Evolutionary conservation across 2,329 filamentous ascomycete species (phyloP), one percentile per base, ranked within the genome.

Genomic region (Sporothrix euskadiensis): DNA sequence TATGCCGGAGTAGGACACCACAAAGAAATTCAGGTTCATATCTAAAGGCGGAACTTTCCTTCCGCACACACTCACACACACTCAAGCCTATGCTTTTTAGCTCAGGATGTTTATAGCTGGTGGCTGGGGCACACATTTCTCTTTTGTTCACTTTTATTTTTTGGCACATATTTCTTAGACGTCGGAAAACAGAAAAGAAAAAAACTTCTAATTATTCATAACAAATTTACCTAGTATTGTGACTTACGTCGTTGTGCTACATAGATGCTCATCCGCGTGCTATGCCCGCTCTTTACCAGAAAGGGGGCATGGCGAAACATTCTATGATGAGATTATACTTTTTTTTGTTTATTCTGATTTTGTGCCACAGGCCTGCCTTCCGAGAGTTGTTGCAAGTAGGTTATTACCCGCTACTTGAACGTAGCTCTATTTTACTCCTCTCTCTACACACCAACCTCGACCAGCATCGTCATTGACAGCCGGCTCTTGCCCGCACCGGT

Each of bases 401-500:
- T 44, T 44, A n/a, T 30, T 22, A 49, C 30, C 66, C 66, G 44
- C 68, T 57, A 52, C 68, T 47, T n/a, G 9, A 39, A 44, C 16
- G 7, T 44, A 4, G 35, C 22, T 32, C 12, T 14, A 2, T 54
- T 26, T 39, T 49, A 39, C 49, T 52, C 8, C 12, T 26, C 66
- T 56, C 30, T 26, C 41, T 57, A 8, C 49, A 19, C 41, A n/a
- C 44, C 19, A 32, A 39, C 8, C 8, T 63, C 65, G 2, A 56
- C 56, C 32, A 65, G 9, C 30, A 32, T 44, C 8, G 12, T 41
- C 6, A n/a, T 1, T 9, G 73, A 71, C n/a, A 75, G 71, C n/a
- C 41, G 52, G 47, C 74, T 75, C 8, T 44, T 69, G 3, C 72
- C 73, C 1, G 73, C 70, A 26, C 52, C 63, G 8, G 44, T 47